Evolutionary conservation across 2,329 filamentous ascomycete species (phyloP).

Genomic region (Fusarium virguliforme): DNA sequence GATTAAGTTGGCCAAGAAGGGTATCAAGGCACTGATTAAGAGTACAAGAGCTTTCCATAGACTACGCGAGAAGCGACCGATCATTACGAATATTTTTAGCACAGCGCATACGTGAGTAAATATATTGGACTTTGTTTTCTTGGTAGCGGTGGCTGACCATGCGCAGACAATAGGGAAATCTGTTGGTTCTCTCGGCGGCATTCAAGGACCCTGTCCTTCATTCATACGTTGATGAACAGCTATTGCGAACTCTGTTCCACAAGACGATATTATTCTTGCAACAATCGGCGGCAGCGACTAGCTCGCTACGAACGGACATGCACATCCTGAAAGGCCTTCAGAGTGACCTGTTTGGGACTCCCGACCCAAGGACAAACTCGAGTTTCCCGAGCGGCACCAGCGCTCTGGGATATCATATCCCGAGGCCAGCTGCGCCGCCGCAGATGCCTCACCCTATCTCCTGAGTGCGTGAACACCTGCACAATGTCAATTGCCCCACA

Average conservation of each 20-base stretch:
- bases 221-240: constrained; percentile 69
- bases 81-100: constrained; percentile 97
- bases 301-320: constrained; percentile 81
- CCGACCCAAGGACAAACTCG: constrained; percentile 54
- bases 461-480: too few relatives aligned
- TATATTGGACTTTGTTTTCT: not conserved
- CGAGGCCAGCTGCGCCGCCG: constrained; percentile 43
- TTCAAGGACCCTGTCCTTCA: constrained; percentile 77
- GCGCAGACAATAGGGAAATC: constrained; percentile 94
- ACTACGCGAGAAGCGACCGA: constrained; percentile 76
- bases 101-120: constrained; percentile 97
- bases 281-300: constrained; percentile 79
- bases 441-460: constrained; percentile 46
- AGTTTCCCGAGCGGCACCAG: constrained; percentile 63
- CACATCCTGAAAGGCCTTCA: constrained; percentile 77
- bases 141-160: constrained; percentile 31
- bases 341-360: constrained; percentile 59
- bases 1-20: constrained; percentile 71
- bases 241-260: constrained; percentile 74
- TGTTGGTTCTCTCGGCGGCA: constrained; percentile 89
- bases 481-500: too few relatives aligned
- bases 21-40: constrained; percentile 82
- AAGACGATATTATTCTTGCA: constrained; percentile 85
- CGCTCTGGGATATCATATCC: constrained; percentile 48
- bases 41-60: constrained; percentile 88